These are phyloP conservation scores for Ophiostoma ips DNA, from an alignment of 2,329 filamentous ascomycete species.

Conservation along the genomic window DNA sequence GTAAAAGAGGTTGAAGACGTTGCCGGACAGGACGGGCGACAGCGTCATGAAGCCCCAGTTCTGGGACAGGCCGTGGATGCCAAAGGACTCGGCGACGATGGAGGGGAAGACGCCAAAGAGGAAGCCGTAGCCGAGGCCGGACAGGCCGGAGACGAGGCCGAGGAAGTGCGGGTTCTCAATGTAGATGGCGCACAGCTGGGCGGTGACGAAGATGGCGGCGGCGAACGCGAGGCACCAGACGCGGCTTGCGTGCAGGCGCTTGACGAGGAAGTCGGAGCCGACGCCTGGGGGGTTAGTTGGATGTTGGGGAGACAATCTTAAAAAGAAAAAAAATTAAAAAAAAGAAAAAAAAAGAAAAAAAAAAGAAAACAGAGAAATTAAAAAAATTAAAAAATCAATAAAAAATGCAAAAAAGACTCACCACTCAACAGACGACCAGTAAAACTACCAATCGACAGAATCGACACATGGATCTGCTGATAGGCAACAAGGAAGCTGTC, in stretches of 20 bases:
- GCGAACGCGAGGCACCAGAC: conserved; percentile 83
- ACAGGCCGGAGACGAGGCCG: conserved; percentile 65
- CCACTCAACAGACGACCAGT: conserved; percentile 61
- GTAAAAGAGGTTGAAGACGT: conserved; percentile 87
- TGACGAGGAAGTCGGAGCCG: conserved; percentile 81
- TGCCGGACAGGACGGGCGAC: conserved; percentile 73
- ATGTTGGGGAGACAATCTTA: too few relatives aligned
- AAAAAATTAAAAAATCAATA: background rate
- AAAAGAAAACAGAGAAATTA: background rate
- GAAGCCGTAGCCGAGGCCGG: conserved; percentile 81
- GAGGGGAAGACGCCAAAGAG: conserved; percentile 90
- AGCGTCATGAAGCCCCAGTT: conserved; percentile 97
- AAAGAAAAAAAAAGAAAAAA: background rate
- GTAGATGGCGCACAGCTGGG: conserved; percentile 62
- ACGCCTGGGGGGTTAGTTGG: conserved; percentile 40
- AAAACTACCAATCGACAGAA: conserved; percentile 83
- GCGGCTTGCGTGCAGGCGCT: conserved; percentile 63
- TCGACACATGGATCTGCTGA: conserved; percentile 86
- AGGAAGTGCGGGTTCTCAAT: conserved; percentile 67
- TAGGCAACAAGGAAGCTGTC: conserved; percentile 63
- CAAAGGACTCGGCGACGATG: conserved; percentile 79
- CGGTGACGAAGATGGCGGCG: conserved; percentile 61
- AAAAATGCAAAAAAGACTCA: background rate
- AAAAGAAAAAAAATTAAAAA: background rate
- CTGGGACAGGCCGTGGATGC: conserved; percentile 74